phyloP scores from a whole-genome alignment of 139 green algal genomes.

The Coccomyxa sp. region DNA sequence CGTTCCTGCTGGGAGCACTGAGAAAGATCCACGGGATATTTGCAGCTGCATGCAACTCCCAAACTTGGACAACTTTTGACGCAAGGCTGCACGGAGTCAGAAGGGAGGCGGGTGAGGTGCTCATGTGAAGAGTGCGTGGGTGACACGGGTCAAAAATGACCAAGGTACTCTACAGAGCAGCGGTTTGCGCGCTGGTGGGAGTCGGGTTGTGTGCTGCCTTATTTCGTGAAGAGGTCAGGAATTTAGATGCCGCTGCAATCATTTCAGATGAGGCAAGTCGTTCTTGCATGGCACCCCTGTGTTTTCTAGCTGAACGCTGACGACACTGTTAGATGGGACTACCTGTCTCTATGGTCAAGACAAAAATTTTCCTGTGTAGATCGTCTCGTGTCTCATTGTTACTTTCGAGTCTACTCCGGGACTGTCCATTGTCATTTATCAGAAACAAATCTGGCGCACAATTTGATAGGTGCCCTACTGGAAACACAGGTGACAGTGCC shows the following conservation, averaged over 20 bases:
- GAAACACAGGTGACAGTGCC: too few relatives aligned
- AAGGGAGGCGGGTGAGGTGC: too few relatives aligned
- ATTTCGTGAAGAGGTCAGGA: neutral
- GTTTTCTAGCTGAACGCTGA: neutral
- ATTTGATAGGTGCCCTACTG: too few relatives aligned
- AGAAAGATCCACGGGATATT: too few relatives aligned
- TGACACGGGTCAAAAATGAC: too few relatives aligned
- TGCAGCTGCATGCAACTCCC: too few relatives aligned
- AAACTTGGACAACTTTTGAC: too few relatives aligned
- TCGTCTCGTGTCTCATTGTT: neutral
- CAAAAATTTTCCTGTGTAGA: neutral
- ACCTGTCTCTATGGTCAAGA: neutral
- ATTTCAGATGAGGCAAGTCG: neutral
- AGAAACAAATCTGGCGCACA: neutral
- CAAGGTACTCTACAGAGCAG: neutral
- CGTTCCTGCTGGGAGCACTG: too few relatives aligned
- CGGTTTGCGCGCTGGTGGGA: neutral
- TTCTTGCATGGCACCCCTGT: neutral
- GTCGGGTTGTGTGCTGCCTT: neutral
- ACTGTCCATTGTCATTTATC: neutral
- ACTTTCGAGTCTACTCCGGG: neutral
- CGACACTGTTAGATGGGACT: neutral
- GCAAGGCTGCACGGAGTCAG: too few relatives aligned
- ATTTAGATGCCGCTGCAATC: neutral
- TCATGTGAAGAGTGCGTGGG: too few relatives aligned